A percentile compares a stretch with the other conserved stretches of the same genome.
phyloP scores from a whole-genome alignment of 805 yeast genomes.

The Saccharomycopsis lassenensis region DNA sequence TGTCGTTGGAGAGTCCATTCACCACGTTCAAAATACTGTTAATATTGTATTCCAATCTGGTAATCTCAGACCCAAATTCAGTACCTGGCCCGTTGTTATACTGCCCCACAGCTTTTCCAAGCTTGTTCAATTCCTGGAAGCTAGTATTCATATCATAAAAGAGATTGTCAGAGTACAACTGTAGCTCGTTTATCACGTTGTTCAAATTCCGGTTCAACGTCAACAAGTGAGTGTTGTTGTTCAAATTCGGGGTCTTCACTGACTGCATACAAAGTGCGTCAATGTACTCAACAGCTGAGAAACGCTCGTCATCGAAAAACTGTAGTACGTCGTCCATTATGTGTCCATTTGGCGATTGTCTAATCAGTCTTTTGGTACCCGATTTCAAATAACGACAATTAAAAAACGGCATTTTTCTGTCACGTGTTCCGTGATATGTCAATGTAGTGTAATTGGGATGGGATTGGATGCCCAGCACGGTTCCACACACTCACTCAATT shows the following conservation, averaged over 20 bases:
- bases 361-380: too few relatives aligned
- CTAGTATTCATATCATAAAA: constrained; percentile 4
- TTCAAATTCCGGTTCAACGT: constrained; percentile 8
- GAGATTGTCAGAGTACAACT: constrained; percentile 2
- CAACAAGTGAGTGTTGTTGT: constrained; percentile 6
- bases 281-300: constrained; percentile 15
- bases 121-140: constrained; percentile 2
- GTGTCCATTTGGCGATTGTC: too few relatives aligned
- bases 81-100: background rate
- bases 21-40: constrained; percentile 10
- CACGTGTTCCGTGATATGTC: too few relatives aligned
- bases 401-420: too few relatives aligned
- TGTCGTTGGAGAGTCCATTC: constrained; percentile 5
- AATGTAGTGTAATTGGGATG: too few relatives aligned
- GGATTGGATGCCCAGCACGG: too few relatives aligned
- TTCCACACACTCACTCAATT: too few relatives aligned
- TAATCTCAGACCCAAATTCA: constrained; percentile 4
- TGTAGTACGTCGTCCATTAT: constrained; percentile 5
- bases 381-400: too few relatives aligned
- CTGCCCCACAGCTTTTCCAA: background rate
- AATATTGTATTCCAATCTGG: constrained; percentile 13
- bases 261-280: constrained; percentile 5
- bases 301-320: constrained; percentile 15
- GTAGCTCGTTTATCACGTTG: constrained; percentile 6
- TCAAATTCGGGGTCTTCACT: constrained; percentile 1